Conservation (phyloP, 805 yeast genomes). For the Zygotorulaspora chibaensis region DNA sequence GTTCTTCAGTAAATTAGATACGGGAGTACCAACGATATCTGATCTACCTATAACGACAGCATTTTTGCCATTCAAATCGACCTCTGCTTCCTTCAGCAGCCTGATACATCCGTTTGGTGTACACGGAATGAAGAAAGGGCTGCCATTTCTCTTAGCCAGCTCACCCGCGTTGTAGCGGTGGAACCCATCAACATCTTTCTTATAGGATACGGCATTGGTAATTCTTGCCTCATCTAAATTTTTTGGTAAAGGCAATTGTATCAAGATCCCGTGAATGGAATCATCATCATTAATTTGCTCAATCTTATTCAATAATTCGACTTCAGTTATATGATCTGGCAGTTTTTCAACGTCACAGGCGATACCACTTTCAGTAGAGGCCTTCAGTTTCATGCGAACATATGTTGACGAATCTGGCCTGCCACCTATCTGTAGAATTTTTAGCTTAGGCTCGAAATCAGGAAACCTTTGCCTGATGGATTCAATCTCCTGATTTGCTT, state of each 20-base stretch:
- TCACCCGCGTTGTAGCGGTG: constrained; percentile 76
- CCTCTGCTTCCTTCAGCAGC: constrained; percentile 53
- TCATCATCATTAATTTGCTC: constrained; percentile 53
- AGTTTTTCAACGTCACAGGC: constrained; percentile 56
- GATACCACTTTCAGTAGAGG: constrained; percentile 67
- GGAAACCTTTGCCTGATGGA: constrained; percentile 39
- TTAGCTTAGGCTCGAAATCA: constrained; percentile 58
- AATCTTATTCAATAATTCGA: constrained; percentile 51
- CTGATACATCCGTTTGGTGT: constrained; percentile 79
- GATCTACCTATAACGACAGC: constrained; percentile 87
- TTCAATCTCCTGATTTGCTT: constrained; percentile 39
- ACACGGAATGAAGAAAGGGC: constrained; percentile 71
- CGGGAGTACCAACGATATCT: constrained; percentile 81
- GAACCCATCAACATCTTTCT: constrained; percentile 82
- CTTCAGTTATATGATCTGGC: constrained; percentile 53
- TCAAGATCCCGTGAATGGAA: constrained; percentile 64
- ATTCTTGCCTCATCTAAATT: constrained; percentile 64
- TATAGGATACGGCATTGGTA: constrained; percentile 60
- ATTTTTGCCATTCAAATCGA: constrained; percentile 55
- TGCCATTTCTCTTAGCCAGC: constrained; percentile 66
- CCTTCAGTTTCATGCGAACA: constrained; percentile 74
- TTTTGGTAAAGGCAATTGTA: constrained; percentile 72
- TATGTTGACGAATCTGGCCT: constrained; percentile 80
- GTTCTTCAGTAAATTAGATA: constrained; percentile 63
- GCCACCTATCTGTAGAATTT: constrained; percentile 72